Evolutionary conservation across 495 filamentous ascomycete genomes (phyloP).

Genomic region (Trichoderma erinaceum): DNA sequence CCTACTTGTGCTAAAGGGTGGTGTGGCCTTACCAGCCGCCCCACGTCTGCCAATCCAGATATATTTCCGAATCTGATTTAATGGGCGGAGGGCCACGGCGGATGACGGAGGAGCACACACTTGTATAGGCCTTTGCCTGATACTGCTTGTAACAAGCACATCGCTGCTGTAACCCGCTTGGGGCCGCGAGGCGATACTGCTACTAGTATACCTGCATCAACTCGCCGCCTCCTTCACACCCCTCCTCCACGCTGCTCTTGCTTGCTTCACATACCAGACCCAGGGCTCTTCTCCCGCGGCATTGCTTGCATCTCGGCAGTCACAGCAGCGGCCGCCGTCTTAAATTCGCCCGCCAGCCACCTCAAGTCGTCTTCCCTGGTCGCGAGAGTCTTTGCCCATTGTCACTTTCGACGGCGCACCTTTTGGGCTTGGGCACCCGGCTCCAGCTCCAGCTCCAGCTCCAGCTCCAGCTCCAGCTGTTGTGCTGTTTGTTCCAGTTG

Average conservation of each 20-base stretch:
- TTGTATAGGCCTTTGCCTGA: neutral
- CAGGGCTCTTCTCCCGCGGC: neutral
- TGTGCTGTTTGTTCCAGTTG: neutral
- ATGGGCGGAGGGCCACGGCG: conserved; percentile 16
- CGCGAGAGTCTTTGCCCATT: neutral
- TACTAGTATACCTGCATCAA: conserved; percentile 4
- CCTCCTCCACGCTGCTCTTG: conserved; percentile 1
- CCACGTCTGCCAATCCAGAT: conserved; percentile 12
- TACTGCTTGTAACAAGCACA: neutral
- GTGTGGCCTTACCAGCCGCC: conserved; percentile 16
- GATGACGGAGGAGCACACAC: conserved; percentile 15
- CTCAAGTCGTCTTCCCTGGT: neutral
- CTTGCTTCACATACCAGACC: neutral
- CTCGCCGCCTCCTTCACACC: conserved; percentile 8
- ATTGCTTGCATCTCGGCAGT: conserved; percentile 10
- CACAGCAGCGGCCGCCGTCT: neutral
- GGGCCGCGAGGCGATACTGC: neutral
- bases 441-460: too few relatives aligned
- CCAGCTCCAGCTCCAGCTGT: too few relatives aligned
- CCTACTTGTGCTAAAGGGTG: neutral
- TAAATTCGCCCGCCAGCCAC: neutral
- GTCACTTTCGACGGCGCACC: neutral
- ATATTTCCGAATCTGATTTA: conserved; percentile 18
- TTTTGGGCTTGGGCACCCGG: neutral
- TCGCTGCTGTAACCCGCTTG: conserved; percentile 1